Evolutionary conservation across 192 early-diverging fungal genomes (phyloP), one percentile per base, ranked within the genome.

Genomic region (Coemansia sp.): DNA sequence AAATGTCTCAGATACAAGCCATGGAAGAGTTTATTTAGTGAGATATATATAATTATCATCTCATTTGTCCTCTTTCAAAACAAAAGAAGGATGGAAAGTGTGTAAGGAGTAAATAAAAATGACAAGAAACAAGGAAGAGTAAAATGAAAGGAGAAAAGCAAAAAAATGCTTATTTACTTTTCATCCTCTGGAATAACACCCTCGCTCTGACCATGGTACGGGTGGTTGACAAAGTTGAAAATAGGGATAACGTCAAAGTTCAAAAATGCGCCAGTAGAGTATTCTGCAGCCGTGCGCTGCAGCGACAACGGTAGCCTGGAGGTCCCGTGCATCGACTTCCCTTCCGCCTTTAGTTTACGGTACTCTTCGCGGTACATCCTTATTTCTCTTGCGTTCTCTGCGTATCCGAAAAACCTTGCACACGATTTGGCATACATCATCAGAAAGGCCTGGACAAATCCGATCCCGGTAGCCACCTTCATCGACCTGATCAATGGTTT

Each of bases 371-470:
- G 79, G 79, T 90, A 86, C 80, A 75, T 87, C 58, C 77, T 84
- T 33, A 87, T 87, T 77, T 98, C 96, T 42, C 85, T 79, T 42
- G 75, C 77, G 77, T 98, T 98, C 77, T 98, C 96, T 25, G 74
- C 78, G 83, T 89, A 90, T 30, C 96, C 96, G 90, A 90, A 95
- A 85, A 98, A 98, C 68, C 95, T 87, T 45, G 89, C 90, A 26
- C 71, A 77, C 21, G 40, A 30, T 31, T 84, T 74, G 60, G 90
- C 84, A 67, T 90, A 90, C 21, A 93, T 90, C 48, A 84, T 88
- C 29, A 95, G 68, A 84, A 95, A 94, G 45, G 94, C 96, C 31
- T 79, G 83, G 42, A 86, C 69, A 23, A 84, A 77, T 63, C 86
- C 81, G 23, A 90, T 12, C 23, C 72, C 59, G 10, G 79, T 78